Evolutionary conservation across 2,329 filamentous ascomycete species (phyloP), one percentile per base, ranked within the genome.

Genomic region (Fusarium sp.): DNA sequence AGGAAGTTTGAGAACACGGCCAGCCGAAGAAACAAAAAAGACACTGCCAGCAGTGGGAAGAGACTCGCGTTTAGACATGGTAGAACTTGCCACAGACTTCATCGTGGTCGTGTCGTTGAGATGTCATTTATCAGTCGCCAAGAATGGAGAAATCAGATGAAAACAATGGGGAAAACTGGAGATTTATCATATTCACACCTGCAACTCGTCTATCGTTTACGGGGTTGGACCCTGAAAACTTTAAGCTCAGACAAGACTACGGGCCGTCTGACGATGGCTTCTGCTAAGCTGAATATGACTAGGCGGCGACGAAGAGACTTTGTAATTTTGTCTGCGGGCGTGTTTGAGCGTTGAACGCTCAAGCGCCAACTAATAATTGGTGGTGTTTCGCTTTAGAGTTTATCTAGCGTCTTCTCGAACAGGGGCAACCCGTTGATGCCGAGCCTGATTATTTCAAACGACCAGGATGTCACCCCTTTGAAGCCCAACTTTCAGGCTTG

Each of bases 31-130:
- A 20, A 72, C 52, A 43, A 72, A 72, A 57, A 72, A 72, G 34
- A 72, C 70, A 61, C 70, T 72, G 70, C 69, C 70, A 31, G 70
- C 63, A 71, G 67, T 61, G 58, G 64, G 68, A 7, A 62, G n/a
- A 20, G 68, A 68, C 7, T 65, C 68, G 24, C 68, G 59, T 8
- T 34, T 56, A 1, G 34, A 6, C 18, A 9, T n/a, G 3, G 42
- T 36, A 7, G 53, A 44, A 33, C 33, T 42, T 9, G 40, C 5
- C 13, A 15, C 11, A n/a, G 57, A 70, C 10, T 17, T 24, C 66
- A 69, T 68, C 15, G 6, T 48, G 36, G 10, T 18, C 28, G 26
- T 2, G n/a, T 46, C 14, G 14, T 28, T 14, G 15, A 11, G 15
- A n/a, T 13, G 28, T 7, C 14, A 36, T 5, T 36, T 49, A 26